phyloP scores from a whole-genome alignment of 306 rosid species.

The Prinsepia uniflora region DNA sequence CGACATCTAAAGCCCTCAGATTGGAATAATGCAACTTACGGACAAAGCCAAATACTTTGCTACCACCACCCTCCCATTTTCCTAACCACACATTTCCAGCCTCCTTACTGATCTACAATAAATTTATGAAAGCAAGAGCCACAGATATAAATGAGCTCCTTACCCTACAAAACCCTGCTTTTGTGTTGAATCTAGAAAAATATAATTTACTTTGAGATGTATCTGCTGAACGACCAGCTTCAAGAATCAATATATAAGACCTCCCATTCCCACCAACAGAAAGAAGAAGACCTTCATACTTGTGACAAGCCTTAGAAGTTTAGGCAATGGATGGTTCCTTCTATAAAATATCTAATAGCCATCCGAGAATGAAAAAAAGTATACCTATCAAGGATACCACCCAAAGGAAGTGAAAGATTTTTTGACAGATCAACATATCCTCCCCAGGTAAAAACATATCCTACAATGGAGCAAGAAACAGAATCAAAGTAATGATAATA shows the following conservation, averaged over 20 bases:
- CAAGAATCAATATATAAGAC: conserved; percentile 79
- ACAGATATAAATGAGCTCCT: conserved; percentile 6
- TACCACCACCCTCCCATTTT: neutral
- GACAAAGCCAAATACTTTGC: neutral
- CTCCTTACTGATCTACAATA: neutral
- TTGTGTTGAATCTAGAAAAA: conserved; percentile 79
- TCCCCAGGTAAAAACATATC: conserved; percentile 90
- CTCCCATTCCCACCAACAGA: conserved; percentile 98
- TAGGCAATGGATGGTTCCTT: neutral
- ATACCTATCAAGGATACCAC: conserved; percentile 88
- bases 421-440: conserved; percentile 87
- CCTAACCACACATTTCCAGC: neutral
- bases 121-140: neutral
- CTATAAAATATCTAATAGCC: neutral
- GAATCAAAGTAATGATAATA: neutral
- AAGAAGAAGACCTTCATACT: conserved; percentile 91
- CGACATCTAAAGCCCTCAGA: neutral
- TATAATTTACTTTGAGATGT: conserved; percentile 80
- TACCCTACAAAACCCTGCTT: conserved; percentile 98
- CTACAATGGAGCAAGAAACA: conserved; percentile 36
- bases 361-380: conserved; percentile 13
- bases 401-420: conserved; percentile 82
- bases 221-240: conserved; percentile 82
- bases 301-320: conserved; percentile 12
- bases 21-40: neutral